Evolutionary conservation across 2,329 filamentous ascomycete species (phyloP).

Genomic region (Ophiostoma tasmaniense): DNA sequence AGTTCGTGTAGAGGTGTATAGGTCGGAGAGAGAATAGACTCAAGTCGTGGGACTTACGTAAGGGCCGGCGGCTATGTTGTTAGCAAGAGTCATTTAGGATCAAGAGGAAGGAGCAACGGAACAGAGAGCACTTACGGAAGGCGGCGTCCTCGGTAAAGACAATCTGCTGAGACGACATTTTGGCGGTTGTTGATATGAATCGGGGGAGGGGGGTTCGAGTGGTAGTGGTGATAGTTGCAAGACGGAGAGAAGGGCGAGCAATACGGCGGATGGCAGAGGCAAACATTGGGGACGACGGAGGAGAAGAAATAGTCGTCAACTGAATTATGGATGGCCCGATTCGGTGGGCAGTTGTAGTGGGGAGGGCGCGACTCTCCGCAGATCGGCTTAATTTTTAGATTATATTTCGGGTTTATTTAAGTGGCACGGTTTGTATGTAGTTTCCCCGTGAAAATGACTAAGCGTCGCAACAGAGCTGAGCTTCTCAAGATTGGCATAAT

Average conservation of each 20-base stretch:
- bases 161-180: slow-evolving; percentile 32
- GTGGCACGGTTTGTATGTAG: not conserved
- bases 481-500: too few relatives aligned
- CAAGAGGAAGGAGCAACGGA: not conserved
- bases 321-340: not conserved
- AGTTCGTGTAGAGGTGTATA: not conserved
- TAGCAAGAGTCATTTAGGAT: not conserved
- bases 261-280: not conserved
- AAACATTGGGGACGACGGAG: not conserved
- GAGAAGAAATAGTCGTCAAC: not conserved
- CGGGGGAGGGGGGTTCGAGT: not conserved
- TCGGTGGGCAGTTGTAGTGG: not conserved
- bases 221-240: not conserved
- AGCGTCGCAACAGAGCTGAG: too few relatives aligned
- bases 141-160: slow-evolving; percentile 53
- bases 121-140: slow-evolving; percentile 37
- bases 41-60: slow-evolving; percentile 41
- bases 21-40: not conserved
- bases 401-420: not conserved
- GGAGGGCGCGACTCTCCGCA: not conserved
- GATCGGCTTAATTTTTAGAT: not conserved
- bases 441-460: not conserved
- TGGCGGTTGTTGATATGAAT: slow-evolving; percentile 28
- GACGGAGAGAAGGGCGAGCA: not conserved
- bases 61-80: slow-evolving; percentile 47